A percentile compares a stretch with the other conserved stretches of the same genome.
Conservation (phyloP, 768 basidiomycete species). For the Rhodocollybia butyracea region DNA sequence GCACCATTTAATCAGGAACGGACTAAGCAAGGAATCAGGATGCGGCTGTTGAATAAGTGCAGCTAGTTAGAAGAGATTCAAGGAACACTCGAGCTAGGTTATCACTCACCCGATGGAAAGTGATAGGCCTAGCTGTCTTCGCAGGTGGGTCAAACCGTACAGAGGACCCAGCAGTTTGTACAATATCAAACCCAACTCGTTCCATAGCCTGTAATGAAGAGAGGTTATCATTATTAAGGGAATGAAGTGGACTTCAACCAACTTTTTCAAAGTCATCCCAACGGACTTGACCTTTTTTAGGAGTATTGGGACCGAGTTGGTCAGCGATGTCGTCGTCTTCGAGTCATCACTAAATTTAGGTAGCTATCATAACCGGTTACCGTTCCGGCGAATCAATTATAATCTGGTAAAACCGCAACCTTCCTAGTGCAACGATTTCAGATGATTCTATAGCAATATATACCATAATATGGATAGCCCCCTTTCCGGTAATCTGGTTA, state of each 20-base stretch:
- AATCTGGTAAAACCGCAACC: no score
- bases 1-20: constrained; percentile 8
- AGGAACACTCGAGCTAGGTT: neutral
- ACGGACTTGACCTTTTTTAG: constrained; percentile 12
- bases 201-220: constrained; percentile 10
- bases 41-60: no score
- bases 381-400: no score
- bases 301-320: neutral
- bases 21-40: constrained; percentile 14
- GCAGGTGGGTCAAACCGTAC: constrained; percentile 17
- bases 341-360: no score
- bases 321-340: constrained; percentile 1
- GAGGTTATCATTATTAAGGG: neutral
- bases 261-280: constrained; percentile 16
- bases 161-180: constrained; percentile 14
- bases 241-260: neutral
- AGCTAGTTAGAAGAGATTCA: neutral
- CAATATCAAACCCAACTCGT: constrained; percentile 12
- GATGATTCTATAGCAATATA: no score
- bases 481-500: no score
- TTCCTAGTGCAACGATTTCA: no score
- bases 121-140: constrained; percentile 12
- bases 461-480: no score
- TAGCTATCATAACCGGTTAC: no score
- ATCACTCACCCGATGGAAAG: constrained; percentile 14